These are phyloP conservation scores for Entomortierella lignicola DNA, from an alignment of 192 early-diverging fungal genomes.

Conservation along the genomic window DNA sequence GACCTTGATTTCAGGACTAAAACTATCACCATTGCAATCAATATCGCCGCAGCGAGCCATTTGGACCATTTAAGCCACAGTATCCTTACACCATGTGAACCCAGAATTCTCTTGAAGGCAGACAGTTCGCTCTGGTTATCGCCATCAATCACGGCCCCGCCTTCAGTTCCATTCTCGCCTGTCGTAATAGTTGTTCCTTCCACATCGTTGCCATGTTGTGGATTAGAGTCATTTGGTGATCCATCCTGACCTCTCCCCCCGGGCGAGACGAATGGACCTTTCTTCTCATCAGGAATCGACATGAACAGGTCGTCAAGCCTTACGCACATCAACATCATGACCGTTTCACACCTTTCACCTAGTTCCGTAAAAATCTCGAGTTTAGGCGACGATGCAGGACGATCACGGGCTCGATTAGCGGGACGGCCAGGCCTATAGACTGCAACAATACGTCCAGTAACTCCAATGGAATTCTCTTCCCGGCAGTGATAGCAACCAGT, in stretches of 20 bases:
- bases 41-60: conserved; percentile 16
- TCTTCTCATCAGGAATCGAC: conserved; percentile 35
- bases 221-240: too few relatives aligned
- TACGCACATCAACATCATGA: conserved; percentile 45
- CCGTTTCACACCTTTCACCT: conserved; percentile 41
- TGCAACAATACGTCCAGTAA: conserved; percentile 30
- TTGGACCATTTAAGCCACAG: conserved; percentile 31
- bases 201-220: not conserved
- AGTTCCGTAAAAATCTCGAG: conserved; percentile 38
- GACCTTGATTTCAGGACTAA: conserved; percentile 29
- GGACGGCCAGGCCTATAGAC: conserved; percentile 29
- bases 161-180: not conserved
- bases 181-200: not conserved
- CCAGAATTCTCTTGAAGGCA: conserved; percentile 3
- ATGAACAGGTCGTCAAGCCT: conserved; percentile 48
- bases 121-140: not conserved
- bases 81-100: not conserved
- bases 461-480: conserved; percentile 17
- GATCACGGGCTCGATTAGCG: conserved; percentile 34
- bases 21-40: conserved; percentile 26
- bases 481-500: conserved; percentile 32
- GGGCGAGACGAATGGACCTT: conserved; percentile 15
- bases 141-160: not conserved
- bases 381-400: conserved; percentile 21
- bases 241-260: not conserved